These are phyloP conservation scores for Mycena metata DNA, from an alignment of 768 basidiomycete genomes.

Conservation along the genomic window DNA sequence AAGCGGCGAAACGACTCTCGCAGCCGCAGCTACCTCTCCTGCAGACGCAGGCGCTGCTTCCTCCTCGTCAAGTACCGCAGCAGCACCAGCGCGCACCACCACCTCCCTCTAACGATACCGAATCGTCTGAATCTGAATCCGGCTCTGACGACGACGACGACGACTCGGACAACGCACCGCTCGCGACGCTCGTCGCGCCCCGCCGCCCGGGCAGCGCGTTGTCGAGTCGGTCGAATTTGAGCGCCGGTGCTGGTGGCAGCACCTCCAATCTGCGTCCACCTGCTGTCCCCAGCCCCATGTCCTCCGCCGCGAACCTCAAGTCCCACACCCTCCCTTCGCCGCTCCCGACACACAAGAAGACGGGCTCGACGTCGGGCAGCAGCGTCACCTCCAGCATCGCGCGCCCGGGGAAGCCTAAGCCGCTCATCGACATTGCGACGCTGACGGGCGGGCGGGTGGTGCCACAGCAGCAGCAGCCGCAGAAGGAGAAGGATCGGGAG, in stretches of 20 bases:
- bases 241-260: slow-evolving; percentile 22
- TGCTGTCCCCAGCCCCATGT: too few species aligned
- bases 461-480: slow-evolving; percentile 19
- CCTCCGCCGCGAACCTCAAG: too few species aligned
- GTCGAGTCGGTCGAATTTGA: slow-evolving; percentile 47
- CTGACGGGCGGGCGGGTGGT: slow-evolving; percentile 45
- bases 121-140: slow-evolving; percentile 30
- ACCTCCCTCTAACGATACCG: too few species aligned
- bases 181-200: slow-evolving; percentile 73
- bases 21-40: background rate
- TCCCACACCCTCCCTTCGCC: too few species aligned
- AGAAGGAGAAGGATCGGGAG: slow-evolving; percentile 39
- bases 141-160: slow-evolving; percentile 49
- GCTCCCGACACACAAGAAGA: background rate
- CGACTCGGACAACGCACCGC: slow-evolving; percentile 73
- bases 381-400: slow-evolving; percentile 13
- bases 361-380: slow-evolving; percentile 14
- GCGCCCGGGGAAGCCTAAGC: slow-evolving; percentile 48
- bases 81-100: background rate
- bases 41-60: background rate
- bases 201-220: slow-evolving; percentile 76
- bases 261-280: slow-evolving; percentile 19
- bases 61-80: background rate
- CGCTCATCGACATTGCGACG: slow-evolving; percentile 66
- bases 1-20: slow-evolving; percentile 17